Conservation (phyloP, 192 early-diverging fungal genomes). For the Lunasporangiospora selenospora region DNA sequence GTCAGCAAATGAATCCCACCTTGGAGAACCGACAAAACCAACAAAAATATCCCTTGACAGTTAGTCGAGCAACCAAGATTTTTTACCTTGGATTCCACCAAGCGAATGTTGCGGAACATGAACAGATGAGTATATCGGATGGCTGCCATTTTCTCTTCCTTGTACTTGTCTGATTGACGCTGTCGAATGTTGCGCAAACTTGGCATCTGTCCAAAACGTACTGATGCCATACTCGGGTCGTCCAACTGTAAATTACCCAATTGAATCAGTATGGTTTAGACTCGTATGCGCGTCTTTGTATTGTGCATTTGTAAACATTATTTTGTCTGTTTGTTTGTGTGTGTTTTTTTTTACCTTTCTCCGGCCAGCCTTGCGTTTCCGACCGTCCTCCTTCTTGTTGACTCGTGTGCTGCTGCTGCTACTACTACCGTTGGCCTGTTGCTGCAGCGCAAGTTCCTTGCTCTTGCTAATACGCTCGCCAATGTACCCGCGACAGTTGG, state of each 20-base stretch:
- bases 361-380: slow-evolving; percentile 32
- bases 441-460: slow-evolving; percentile 6
- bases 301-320: too few relatives aligned
- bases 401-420: slow-evolving; percentile 2
- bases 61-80: too few relatives aligned
- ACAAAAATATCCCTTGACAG: too few relatives aligned
- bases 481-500: slow-evolving; percentile 71
- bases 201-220: slow-evolving; percentile 25
- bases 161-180: slow-evolving; percentile 43
- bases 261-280: too few relatives aligned
- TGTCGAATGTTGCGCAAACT: slow-evolving; percentile 31
- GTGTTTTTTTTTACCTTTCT: slow-evolving; percentile 22
- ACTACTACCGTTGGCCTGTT: too few relatives aligned
- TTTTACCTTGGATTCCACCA: slow-evolving; percentile 35
- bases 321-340: too few relatives aligned
- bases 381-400: slow-evolving; percentile 17
- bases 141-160: slow-evolving; percentile 29
- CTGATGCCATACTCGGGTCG: too few relatives aligned
- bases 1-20: too few relatives aligned
- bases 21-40: too few relatives aligned
- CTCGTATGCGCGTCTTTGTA: too few relatives aligned
- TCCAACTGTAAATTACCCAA: too few relatives aligned
- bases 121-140: slow-evolving; percentile 36
- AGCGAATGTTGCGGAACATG: slow-evolving; percentile 35
- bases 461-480: slow-evolving; percentile 49